Conservation (phyloP, 257 asterid species). For the Salvia rosmarinus region DNA sequence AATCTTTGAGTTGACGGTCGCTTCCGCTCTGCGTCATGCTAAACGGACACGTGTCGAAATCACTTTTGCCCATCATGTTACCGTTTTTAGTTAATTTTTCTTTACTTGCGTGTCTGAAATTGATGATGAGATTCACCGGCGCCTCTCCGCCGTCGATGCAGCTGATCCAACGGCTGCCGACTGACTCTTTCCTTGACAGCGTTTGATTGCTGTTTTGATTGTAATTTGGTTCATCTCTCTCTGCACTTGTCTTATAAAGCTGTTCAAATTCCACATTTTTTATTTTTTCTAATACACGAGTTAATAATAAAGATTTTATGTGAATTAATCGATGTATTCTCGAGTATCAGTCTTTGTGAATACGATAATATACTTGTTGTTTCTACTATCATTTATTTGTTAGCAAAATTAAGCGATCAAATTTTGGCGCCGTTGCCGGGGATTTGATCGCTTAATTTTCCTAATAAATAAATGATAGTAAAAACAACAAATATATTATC, state of each 20-base stretch:
- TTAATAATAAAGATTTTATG: too few species aligned
- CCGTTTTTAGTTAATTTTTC: slow-evolving; percentile 26
- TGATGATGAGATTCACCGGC: slow-evolving; percentile 12
- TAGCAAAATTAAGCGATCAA: too few species aligned
- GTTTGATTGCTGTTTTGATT: slow-evolving; percentile 9
- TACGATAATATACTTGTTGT: too few species aligned
- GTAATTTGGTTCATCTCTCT: not conserved
- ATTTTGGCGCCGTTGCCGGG: too few species aligned
- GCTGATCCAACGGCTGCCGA: slow-evolving; percentile 30
- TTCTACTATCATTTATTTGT: too few species aligned
- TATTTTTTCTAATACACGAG: too few species aligned
- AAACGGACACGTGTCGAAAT: slow-evolving; percentile 37
- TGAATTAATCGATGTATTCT: too few species aligned
- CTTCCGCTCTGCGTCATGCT: slow-evolving; percentile 32
- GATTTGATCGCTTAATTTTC: too few species aligned
- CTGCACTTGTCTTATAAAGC: slow-evolving; percentile 1
- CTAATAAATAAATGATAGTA: too few species aligned
- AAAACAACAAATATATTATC: too few species aligned
- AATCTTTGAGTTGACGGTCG: slow-evolving; percentile 41
- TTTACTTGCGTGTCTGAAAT: slow-evolving; percentile 22
- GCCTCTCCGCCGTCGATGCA: slow-evolving; percentile 24
- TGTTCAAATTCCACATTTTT: not conserved
- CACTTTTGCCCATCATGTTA: slow-evolving; percentile 34
- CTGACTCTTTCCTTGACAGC: not conserved
- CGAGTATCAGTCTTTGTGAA: too few species aligned